Base-by-base conservation (phyloP, 192 early-diverging fungal genomes). In the Cetraspora pellucida region DNA sequence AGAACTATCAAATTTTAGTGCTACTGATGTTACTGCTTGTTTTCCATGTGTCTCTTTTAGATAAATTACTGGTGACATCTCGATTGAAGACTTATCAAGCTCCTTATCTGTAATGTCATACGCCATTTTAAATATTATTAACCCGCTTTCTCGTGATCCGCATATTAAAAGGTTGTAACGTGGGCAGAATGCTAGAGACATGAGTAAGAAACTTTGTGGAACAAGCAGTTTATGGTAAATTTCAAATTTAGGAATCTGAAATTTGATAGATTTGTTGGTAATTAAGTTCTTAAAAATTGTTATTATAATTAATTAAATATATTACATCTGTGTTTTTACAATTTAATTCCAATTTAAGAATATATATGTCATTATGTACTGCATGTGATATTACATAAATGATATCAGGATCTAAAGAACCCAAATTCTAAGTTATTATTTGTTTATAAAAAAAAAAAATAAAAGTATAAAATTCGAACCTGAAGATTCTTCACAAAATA, bases 11-110 rank as follows among this genome's bases (percentile, higher is more conserved):
- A 73, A 54, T 52, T 67, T 79, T 21, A 84, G 52, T 8, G 59
- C 60, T 1, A 91, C 77, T 8, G 79, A 82, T 9, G 84, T 89
- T 0, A 91, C 80, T 5, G 85, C 74, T 73, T 90, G 85, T 21
- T 72, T 72, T 25, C 85, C 82, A 66, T 91, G 90, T 11, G 81
- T 79, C 50, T 80, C 65, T 8, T 77, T 60, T n/a, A 81, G 37
- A 21, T 87, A 77, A 13, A 82, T 44, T 4, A 59, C 54, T 3
- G 88, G 85, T 10, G 72, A 61, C 11, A 82, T 14, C 59, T 25
- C 50, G 21, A 49, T 5, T 19, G 55, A 28, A 19, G 64, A 2
- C 7, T 11, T 21, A 54, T 37, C 0, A 37, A 37, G 37, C 37
- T 31, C 54, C n/a, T 8, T 46, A 59, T 37, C 19, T 2, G 21